Conservation (phyloP, 2,329 filamentous ascomycete species). For the Aspergillus fumigatiaffinis region DNA sequence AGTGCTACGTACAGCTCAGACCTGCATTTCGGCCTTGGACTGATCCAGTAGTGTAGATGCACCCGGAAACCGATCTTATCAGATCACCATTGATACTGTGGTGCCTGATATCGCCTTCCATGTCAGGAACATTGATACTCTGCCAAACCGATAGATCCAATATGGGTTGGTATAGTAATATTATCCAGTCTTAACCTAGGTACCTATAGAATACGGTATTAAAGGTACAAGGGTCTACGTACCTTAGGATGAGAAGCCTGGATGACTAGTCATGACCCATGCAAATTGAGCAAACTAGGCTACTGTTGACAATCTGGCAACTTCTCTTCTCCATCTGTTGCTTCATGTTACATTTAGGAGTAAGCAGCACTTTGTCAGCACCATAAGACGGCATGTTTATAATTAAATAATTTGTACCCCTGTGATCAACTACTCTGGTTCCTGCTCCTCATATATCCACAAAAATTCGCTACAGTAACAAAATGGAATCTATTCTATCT, state of each 20-base stretch:
- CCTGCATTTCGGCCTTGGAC: not conserved
- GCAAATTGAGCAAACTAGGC: not conserved
- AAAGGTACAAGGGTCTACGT: not conserved
- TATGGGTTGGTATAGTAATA: no score
- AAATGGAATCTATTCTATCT: slow-evolving; percentile 17
- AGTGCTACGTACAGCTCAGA: not conserved
- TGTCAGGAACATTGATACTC: no score
- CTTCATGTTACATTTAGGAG: no score
- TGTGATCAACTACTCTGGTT: not conserved
- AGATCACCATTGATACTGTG: no score
- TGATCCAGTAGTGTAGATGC: not conserved
- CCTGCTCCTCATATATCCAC: not conserved
- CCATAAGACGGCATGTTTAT: not conserved
- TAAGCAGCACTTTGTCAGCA: not conserved
- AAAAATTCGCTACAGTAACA: not conserved
- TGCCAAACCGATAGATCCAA: no score
- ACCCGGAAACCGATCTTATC: no score
- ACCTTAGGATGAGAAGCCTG: no score
- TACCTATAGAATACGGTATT: no score
- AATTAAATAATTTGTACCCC: no score
- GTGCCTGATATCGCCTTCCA: no score
- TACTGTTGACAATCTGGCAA: not conserved
- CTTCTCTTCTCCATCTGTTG: no score
- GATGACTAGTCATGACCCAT: not conserved
- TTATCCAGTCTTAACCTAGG: no score